Conservation (phyloP, 805 yeast species). For the Debaryomyces hansenii region DNA sequence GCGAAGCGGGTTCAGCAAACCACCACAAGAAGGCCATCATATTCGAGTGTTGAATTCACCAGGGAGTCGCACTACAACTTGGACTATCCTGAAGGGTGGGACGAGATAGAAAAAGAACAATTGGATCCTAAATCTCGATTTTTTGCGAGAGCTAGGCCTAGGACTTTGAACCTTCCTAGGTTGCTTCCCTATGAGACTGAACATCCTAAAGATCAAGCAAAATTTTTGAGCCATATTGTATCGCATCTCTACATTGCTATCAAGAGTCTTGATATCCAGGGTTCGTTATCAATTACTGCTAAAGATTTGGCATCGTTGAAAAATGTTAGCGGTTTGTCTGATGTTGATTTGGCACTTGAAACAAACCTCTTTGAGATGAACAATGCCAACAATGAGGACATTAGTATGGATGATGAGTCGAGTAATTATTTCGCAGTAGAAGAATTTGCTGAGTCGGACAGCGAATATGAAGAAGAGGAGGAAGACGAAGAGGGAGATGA, state of each 20-base stretch:
- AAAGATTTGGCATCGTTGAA: slow-evolving; percentile 57
- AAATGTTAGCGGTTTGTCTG: slow-evolving; percentile 29
- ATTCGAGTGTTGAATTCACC: slow-evolving; percentile 25
- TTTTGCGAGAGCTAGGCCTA: slow-evolving; percentile 36
- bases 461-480: slow-evolving; percentile 42
- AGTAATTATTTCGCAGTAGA: slow-evolving; percentile 15
- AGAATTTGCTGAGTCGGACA: slow-evolving; percentile 33
- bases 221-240: slow-evolving; percentile 76
- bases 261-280: slow-evolving; percentile 70
- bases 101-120: slow-evolving; percentile 23
- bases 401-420: slow-evolving; percentile 15
- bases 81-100: slow-evolving; percentile 50
- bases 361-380: slow-evolving; percentile 48
- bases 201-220: slow-evolving; percentile 63
- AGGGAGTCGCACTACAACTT: slow-evolving; percentile 44
- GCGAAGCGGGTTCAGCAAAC: not conserved
- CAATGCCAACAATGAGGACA: slow-evolving; percentile 3
- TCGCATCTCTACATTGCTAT: slow-evolving; percentile 78
- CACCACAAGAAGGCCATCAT: slow-evolving; percentile 28
- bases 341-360: slow-evolving; percentile 50
- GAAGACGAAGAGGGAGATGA: slow-evolving; percentile 40
- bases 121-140: slow-evolving; percentile 38
- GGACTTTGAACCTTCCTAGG: slow-evolving; percentile 42
- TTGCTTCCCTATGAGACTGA: slow-evolving; percentile 78
- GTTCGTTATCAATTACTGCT: slow-evolving; percentile 64